These are phyloP conservation scores for Tylopilus intermedius DNA, from an alignment of 768 basidiomycete species.

Conservation along the genomic window DNA sequence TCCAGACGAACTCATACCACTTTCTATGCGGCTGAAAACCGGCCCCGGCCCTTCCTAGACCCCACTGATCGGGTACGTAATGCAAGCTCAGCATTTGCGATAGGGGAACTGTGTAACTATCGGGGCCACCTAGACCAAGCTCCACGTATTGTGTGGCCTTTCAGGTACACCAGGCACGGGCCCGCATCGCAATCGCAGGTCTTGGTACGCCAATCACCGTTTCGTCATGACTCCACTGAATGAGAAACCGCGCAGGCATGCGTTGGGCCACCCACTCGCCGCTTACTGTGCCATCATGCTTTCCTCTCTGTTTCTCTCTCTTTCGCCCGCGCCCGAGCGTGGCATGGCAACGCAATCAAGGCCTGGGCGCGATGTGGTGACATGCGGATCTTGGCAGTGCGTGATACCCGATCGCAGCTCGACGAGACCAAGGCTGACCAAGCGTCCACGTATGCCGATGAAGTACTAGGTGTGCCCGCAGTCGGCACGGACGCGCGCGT, in stretches of 20 bases:
- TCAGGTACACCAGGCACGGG: background rate
- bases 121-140: background rate
- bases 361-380: background rate
- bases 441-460: no score
- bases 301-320: background rate
- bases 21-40: no score
- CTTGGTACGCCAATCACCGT: background rate
- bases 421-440: background rate
- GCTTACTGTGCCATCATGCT: background rate
- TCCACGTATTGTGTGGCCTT: background rate
- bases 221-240: background rate
- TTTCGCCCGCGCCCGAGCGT: background rate
- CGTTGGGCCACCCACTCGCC: background rate
- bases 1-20: background rate
- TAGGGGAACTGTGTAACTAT: background rate
- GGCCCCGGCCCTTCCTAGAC: background rate
- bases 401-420: background rate
- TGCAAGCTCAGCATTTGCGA: background rate
- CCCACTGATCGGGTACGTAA: background rate
- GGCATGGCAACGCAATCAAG: constrained; percentile 4
- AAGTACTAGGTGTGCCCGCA: no score
- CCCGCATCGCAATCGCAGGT: background rate
- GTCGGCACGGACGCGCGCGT: background rate
- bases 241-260: background rate
- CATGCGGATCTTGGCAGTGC: background rate